phyloP scores from a whole-genome alignment of 192 early-diverging fungal genomes.

The Coemansia sp. region DNA sequence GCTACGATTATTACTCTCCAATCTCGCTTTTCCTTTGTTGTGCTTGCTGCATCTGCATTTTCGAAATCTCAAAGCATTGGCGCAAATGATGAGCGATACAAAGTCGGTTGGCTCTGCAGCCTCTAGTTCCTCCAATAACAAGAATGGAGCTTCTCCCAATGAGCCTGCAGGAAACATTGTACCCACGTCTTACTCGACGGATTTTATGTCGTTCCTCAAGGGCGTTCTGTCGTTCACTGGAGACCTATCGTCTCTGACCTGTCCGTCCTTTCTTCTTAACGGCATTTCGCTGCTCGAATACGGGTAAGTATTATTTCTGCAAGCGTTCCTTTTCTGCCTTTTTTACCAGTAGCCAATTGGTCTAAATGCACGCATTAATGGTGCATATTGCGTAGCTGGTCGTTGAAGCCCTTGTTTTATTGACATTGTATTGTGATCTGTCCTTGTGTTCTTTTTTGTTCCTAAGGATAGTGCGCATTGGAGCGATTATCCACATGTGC shows the following conservation, averaged over 20 bases:
- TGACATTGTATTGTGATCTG: neutral
- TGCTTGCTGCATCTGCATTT: slow-evolving; percentile 4
- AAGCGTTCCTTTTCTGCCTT: neutral
- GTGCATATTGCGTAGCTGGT: neutral
- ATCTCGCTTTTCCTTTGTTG: slow-evolving; percentile 2
- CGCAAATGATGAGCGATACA: slow-evolving; percentile 40
- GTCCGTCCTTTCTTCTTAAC: slow-evolving; percentile 75
- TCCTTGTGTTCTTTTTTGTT: neutral
- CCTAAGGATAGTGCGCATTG: slow-evolving; percentile 48
- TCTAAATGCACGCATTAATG: too few species aligned
- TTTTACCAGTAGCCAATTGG: too few species aligned
- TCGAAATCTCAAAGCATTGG: neutral
- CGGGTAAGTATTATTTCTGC: slow-evolving; percentile 50
- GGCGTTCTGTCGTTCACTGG: slow-evolving; percentile 76
- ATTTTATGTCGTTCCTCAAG: slow-evolving; percentile 65
- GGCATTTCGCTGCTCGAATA: slow-evolving; percentile 80
- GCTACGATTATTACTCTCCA: neutral
- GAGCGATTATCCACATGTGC: slow-evolving; percentile 62
- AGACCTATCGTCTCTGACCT: slow-evolving; percentile 75
- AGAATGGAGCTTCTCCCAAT: slow-evolving; percentile 13
- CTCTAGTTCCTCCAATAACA: slow-evolving; percentile 16
- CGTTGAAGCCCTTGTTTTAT: neutral
- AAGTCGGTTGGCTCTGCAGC: slow-evolving; percentile 32
- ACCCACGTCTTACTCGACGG: slow-evolving; percentile 61
- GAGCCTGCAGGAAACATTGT: slow-evolving; percentile 53